Base-by-base conservation (phyloP, 331 rosid species). In the Arachis monticola region DNA sequence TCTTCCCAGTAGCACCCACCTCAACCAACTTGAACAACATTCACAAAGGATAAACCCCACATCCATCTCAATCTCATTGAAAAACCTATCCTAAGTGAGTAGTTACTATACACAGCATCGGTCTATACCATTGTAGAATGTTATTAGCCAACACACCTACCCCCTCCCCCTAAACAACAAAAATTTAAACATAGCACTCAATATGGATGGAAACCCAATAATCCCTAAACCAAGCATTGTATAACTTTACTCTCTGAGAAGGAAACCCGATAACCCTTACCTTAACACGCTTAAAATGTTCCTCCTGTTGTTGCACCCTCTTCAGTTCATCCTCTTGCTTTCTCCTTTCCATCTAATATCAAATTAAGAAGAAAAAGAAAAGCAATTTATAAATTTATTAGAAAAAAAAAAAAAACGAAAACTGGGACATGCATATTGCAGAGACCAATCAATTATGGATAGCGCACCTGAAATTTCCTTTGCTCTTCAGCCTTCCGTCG, bases 401-500 rank as follows among this genome's bases (percentile, higher is more conserved):
- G 3, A 32, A 3, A 3, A 3, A 3, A 3, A 3, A 51, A 63
- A 44, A 74, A 72, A 14, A 53, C 61, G 60, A 31, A 73, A 68
- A 32, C 38, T 3, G 46, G 31, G 78, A 52, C 9, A 70, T 6
- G 14, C 46, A 31, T 45, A 77, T 22, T 60, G 59, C 48, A 47
- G 74, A 74, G 62, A 75, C 60, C 17, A 13, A 62, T 64, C 72
- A 83, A 64, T 75, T 55, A 44, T 11, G 64, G 83, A 74, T 38
- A 74, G 46, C 59, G 40, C 64, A 95, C 98, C 96, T 95, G 98
- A 79, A 86, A 85, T 82, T 92, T 92, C 77, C 96, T 89, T 69
- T 95, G 98, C 61, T 95, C 97, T 73, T 95, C 99, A 72, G 97
- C 99, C 88, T 95, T 92, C 52, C 97, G 93, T 67, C 98, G 87